Percentiles rank a stretch among this genome's conserved stretches.
phyloP scores from a whole-genome alignment of 2,329 filamentous ascomycete species.

The Dendryphion nanum region DNA sequence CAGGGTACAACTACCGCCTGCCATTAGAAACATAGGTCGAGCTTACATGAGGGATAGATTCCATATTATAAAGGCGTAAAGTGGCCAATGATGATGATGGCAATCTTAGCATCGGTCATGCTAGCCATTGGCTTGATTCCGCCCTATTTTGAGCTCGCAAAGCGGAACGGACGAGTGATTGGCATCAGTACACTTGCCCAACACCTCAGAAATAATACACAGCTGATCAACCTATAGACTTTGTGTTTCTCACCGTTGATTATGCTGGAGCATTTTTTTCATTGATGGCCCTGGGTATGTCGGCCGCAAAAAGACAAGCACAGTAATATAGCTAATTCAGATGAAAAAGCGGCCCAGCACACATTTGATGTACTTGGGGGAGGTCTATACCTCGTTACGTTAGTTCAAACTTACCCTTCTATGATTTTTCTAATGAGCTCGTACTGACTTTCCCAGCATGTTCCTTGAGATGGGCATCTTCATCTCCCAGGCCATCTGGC shows the following conservation, averaged over 20 bases:
- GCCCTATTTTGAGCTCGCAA: constrained; percentile 62
- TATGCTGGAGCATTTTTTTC: constrained; percentile 63
- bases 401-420: constrained; percentile 28
- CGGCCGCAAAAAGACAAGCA: no score
- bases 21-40: background rate
- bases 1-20: constrained; percentile 40
- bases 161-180: constrained; percentile 59
- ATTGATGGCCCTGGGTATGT: constrained; percentile 57
- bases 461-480: constrained; percentile 62
- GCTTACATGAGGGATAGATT: constrained; percentile 39
- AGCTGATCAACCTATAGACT: constrained; percentile 36
- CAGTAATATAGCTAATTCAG: no score
- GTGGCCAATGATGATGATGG: constrained; percentile 56
- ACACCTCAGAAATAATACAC: constrained; percentile 6
- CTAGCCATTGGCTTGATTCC: constrained; percentile 58
- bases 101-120: constrained; percentile 58
- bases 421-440: no score
- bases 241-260: constrained; percentile 60
- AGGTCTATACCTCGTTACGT: constrained; percentile 61
- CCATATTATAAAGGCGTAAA: constrained; percentile 55
- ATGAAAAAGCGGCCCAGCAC: constrained; percentile 58
- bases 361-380: constrained; percentile 62
- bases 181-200: constrained; percentile 53
- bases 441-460: constrained; percentile 44
- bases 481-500: constrained; percentile 58